Evolutionary conservation across 768 basidiomycete genomes (phyloP).

Genomic region (Leucosporidium creatinivorum): DNA sequence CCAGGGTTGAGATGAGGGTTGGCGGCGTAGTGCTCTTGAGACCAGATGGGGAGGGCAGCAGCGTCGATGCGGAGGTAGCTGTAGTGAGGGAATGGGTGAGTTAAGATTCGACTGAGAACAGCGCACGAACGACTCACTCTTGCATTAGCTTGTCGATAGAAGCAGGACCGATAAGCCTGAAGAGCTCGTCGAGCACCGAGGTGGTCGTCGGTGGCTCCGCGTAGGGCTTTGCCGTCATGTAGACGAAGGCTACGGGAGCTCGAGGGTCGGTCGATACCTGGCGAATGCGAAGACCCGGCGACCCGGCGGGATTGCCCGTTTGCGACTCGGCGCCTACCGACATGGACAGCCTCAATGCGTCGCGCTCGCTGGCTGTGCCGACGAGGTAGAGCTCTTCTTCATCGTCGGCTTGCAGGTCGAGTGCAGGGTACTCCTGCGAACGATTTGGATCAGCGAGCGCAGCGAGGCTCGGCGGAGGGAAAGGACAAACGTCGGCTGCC

Average conservation of each 20-base stretch:
- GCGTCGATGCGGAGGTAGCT: background rate
- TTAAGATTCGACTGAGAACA: no score
- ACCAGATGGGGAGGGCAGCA: background rate
- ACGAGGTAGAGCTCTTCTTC: background rate
- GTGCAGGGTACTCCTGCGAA: background rate
- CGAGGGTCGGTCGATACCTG: background rate
- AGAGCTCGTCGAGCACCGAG: background rate
- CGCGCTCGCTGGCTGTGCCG: background rate
- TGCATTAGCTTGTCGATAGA: background rate
- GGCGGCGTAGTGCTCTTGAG: background rate
- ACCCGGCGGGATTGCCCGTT: background rate
- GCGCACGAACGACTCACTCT: background rate
- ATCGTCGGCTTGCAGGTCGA: background rate
- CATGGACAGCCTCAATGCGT: background rate
- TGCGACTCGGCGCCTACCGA: background rate
- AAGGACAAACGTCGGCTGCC: background rate
- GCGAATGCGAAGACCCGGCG: background rate
- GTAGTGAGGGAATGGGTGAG: no score
- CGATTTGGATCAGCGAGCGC: background rate
- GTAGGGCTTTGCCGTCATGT: background rate
- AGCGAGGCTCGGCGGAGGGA: background rate
- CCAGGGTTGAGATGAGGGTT: background rate
- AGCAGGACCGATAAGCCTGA: background rate
- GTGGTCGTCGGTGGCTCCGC: background rate
- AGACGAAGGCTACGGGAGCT: background rate